Evolutionary conservation across 1,284 basidiomycete genomes (phyloP).

Genomic region (Cryptococcus sp.): DNA sequence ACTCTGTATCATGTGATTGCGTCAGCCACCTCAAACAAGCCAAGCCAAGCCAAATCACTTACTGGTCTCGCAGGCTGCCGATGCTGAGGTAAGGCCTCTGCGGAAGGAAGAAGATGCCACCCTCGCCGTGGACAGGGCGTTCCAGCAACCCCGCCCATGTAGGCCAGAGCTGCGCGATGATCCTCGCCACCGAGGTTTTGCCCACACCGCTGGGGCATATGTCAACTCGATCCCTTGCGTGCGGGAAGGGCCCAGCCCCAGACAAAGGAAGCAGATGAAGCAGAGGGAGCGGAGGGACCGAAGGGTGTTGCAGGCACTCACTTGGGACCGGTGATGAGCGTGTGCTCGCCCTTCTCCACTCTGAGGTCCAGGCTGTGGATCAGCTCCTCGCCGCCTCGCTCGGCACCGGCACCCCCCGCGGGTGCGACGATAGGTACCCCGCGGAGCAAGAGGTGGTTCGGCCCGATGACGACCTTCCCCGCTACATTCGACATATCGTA

Average conservation of each 20-base stretch:
- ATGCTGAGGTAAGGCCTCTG: conserved; percentile 88
- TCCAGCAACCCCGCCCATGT: conserved; percentile 53
- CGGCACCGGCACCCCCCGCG: conserved; percentile 53
- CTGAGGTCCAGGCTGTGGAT: conserved; percentile 69
- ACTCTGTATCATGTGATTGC: conserved; percentile 22
- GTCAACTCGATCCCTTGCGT: conserved; percentile 1
- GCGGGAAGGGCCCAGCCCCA: too few relatives aligned
- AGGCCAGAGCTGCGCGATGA: conserved; percentile 85
- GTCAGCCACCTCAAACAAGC: conserved; percentile 7
- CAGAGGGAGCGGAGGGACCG: background rate
- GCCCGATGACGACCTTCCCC: conserved; percentile 48
- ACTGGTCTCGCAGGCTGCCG: conserved; percentile 83
- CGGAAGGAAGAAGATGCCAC: conserved; percentile 79
- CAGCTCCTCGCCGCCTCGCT: conserved; percentile 59
- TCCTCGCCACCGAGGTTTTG: conserved; percentile 87
- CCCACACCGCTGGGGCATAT: conserved; percentile 69
- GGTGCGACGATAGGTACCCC: conserved; percentile 75
- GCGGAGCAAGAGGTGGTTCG: conserved; percentile 57
- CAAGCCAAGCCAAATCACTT: conserved; percentile 41
- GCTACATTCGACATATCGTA: conserved; percentile 53
- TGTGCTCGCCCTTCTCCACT: conserved; percentile 76
- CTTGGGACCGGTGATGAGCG: conserved; percentile 85
- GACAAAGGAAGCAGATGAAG: too few relatives aligned
- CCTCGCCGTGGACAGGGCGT: conserved; percentile 51
- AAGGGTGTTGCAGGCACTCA: conserved; percentile 22